Evolutionary conservation across 2,329 filamentous ascomycete genomes (phyloP).

Genomic region (Hypoxylon sp.): DNA sequence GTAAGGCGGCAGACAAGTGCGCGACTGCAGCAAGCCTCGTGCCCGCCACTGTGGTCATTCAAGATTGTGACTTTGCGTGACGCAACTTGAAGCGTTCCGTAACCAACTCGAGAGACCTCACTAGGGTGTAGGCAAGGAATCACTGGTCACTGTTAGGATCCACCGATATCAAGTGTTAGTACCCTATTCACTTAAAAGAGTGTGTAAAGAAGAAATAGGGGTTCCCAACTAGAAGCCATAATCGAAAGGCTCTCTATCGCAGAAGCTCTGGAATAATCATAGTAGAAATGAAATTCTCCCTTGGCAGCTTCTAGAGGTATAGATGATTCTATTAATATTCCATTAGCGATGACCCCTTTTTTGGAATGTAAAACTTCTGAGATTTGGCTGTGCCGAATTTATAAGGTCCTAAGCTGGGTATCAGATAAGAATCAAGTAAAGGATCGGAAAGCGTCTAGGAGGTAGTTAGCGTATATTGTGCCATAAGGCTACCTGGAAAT

Average conservation of each 20-base stretch:
- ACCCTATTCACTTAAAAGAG: background rate
- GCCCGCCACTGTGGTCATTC: slow-evolving; percentile 21
- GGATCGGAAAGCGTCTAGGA: too few species aligned
- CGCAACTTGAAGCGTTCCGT: background rate
- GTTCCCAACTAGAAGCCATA: background rate
- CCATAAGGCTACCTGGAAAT: background rate
- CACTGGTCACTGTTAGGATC: background rate
- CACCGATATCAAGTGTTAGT: background rate
- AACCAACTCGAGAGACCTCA: background rate
- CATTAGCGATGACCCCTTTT: background rate
- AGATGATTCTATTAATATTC: background rate
- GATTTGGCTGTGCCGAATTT: background rate
- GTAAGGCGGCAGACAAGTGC: slow-evolving; percentile 18
- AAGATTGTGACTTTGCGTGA: background rate
- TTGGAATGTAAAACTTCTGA: background rate
- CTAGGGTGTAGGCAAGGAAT: slow-evolving; percentile 4
- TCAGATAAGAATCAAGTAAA: background rate
- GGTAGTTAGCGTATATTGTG: background rate
- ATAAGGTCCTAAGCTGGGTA: too few species aligned
- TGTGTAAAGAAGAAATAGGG: slow-evolving; percentile 13
- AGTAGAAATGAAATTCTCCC: background rate
- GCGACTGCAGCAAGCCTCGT: slow-evolving; percentile 33
- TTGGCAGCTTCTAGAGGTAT: background rate
- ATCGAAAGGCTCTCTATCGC: background rate
- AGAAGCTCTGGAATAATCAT: background rate